These are phyloP conservation scores for Turnera subulata DNA, from an alignment of 345 rosid species.

Conservation along the genomic window DNA sequence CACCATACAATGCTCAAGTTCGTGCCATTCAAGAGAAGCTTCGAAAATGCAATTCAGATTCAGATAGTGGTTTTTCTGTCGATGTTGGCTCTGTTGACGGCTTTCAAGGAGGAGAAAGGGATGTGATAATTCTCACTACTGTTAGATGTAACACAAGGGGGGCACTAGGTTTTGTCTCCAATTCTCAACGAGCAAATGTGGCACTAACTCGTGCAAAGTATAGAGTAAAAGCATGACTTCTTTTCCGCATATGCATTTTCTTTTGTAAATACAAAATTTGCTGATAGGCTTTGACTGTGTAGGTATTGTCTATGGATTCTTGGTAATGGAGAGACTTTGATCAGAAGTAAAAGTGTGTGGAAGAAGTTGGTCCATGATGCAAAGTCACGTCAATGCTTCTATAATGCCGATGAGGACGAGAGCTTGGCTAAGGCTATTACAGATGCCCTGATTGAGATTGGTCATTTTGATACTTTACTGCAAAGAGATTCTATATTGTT, in stretches of 20 bases:
- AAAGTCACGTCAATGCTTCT: slow-evolving; percentile 26
- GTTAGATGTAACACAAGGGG: slow-evolving; percentile 16
- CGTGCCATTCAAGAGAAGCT: slow-evolving; percentile 41
- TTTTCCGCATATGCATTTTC: not conserved
- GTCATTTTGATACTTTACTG: slow-evolving; percentile 43
- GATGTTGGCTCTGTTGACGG: slow-evolving; percentile 45
- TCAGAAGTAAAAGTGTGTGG: slow-evolving; percentile 35
- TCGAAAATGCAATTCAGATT: slow-evolving; percentile 7
- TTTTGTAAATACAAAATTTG: too few species aligned
- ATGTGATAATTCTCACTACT: slow-evolving; percentile 15
- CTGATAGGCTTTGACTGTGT: not conserved
- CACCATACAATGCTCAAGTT: slow-evolving; percentile 52
- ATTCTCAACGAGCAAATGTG: slow-evolving; percentile 13
- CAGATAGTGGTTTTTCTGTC: slow-evolving; percentile 20
- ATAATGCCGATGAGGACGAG: slow-evolving; percentile 33
- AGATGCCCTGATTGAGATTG: slow-evolving; percentile 25
- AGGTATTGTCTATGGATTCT: slow-evolving; percentile 47
- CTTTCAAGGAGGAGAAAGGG: slow-evolving; percentile 18
- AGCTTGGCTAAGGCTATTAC: slow-evolving; percentile 18
- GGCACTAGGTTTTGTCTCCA: slow-evolving; percentile 14
- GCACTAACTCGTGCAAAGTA: slow-evolving; percentile 20
- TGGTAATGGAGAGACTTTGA: slow-evolving; percentile 39
- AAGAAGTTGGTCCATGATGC: slow-evolving; percentile 31
- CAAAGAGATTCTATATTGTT: slow-evolving; percentile 26
- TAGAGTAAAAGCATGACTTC: not conserved